Base-by-base conservation (phyloP, 2,329 filamentous ascomycete genomes). In the Penicillium brasilianum region DNA sequence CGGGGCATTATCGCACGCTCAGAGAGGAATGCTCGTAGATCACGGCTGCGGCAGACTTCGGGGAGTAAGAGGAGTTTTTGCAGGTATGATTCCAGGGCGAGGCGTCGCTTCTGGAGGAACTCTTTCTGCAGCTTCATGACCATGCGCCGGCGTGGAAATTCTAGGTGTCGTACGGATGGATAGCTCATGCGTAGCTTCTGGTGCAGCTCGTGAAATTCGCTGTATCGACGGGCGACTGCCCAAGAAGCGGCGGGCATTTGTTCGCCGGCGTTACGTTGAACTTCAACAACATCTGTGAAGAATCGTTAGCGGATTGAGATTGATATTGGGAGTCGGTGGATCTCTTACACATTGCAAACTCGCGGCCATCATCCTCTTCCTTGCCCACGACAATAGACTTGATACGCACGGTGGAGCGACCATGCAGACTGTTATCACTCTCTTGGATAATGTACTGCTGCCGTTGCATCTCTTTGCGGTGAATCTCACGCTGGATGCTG, bases 361-460 rank as follows among this genome's bases (percentile, higher is more conserved):
- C 95, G 69, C 92, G 90, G 7, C 94, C 94, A 70, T 97, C 94
- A 69, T 97, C 93, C 30, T 94, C 90, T 66, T 98, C 95, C 63
- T 88, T 90, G 6, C 93, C 94, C 14, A 97, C 92, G 79, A 97
- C 92, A 57, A 97, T 93, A 0, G 91, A 92, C 72, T 95, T 95
- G 74, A 99, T 97, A 69, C 87, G 90, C 69, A 98, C 88, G 0
- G 88, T 92, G 2, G 95, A 94, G 18, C 94, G 90, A 2, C 95
- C 95, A 71, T 96, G 98, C 25, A 99, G 83, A 75, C 93, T 97
- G 76, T 97, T 99, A 75, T 99, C 96, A 72, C 93, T 97, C 77
- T 99, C 95, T 77, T 99, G 95, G 8, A 98, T 88, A 49, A 96
- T 92, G 70, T 99, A 99, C 74, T 99, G 96, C 76, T 97, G 95